Evolutionary conservation across 176 grass and related monocot genomes (phyloP).

Genomic region (Eleusine indica): DNA sequence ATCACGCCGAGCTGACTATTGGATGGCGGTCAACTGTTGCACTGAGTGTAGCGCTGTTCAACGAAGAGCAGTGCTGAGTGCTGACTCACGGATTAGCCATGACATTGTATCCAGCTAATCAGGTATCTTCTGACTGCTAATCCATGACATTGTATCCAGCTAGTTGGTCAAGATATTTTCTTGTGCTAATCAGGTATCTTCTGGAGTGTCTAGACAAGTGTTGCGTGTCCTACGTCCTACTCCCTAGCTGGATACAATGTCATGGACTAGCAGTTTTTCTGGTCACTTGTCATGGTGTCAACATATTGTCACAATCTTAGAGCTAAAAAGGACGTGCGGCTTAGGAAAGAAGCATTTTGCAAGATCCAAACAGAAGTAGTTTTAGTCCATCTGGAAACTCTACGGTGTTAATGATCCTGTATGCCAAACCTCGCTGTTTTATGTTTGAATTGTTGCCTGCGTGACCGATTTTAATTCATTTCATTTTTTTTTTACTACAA

Average conservation of each 20-base stretch:
- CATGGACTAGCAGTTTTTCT: neutral
- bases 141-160: neutral
- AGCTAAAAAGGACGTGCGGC: neutral
- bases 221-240: neutral
- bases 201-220: neutral
- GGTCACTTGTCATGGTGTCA: neutral
- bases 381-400: neutral
- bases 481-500: neutral
- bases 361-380: no score
- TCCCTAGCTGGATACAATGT: neutral
- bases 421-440: neutral
- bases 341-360: neutral
- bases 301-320: neutral
- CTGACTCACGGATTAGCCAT: neutral
- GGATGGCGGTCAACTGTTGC: constrained; percentile 5
- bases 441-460: neutral
- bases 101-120: no score
- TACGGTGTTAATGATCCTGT: neutral
- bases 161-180: neutral
- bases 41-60: neutral
- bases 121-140: no score
- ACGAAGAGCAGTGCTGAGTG: neutral
- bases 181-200: neutral
- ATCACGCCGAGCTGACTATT: neutral
- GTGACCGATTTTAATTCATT: neutral